These are phyloP conservation scores for Otatea glauca DNA, from an alignment of 176 grass and related monocot genomes.

Conservation along the genomic window DNA sequence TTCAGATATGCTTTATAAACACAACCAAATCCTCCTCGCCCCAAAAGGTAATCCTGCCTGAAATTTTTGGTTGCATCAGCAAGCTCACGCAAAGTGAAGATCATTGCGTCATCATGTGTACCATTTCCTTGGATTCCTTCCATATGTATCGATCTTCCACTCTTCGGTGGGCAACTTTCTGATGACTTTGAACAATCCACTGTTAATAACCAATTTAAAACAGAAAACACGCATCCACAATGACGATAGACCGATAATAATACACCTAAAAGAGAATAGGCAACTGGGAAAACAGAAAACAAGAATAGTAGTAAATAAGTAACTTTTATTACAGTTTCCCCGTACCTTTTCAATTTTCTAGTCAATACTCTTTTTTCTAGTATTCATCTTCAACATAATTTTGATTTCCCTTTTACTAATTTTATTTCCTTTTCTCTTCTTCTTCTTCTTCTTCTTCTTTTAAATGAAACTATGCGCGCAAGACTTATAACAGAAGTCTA, in stretches of 20 bases:
- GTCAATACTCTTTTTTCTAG: not conserved
- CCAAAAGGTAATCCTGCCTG: slow-evolving; percentile 56
- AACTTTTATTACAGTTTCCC: not conserved
- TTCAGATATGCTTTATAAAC: slow-evolving; percentile 66
- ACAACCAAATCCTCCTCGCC: slow-evolving; percentile 70
- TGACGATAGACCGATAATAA: slow-evolving; percentile 18
- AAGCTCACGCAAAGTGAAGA: slow-evolving; percentile 66
- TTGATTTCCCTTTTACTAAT: slow-evolving; percentile 13
- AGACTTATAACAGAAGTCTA: not conserved
- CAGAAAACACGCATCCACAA: slow-evolving; percentile 1
- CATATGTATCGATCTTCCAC: slow-evolving; percentile 5
- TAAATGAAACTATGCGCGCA: not conserved
- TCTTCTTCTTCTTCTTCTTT: too few species aligned
- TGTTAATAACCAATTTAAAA: slow-evolving; percentile 32
- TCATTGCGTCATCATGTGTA: slow-evolving; percentile 40
- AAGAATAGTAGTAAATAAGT: not conserved
- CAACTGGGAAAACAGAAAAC: not conserved
- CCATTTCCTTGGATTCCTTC: slow-evolving; percentile 24
- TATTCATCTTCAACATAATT: slow-evolving; percentile 2
- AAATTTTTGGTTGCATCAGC: slow-evolving; percentile 64
- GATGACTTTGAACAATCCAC: slow-evolving; percentile 31
- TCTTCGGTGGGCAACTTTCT: slow-evolving; percentile 48
- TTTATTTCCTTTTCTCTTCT: not conserved
- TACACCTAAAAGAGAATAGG: not conserved
- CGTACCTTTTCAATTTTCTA: not conserved